These are phyloP conservation scores for Trametes gibbosa DNA, from an alignment of 768 basidiomycete genomes.

Conservation along the genomic window DNA sequence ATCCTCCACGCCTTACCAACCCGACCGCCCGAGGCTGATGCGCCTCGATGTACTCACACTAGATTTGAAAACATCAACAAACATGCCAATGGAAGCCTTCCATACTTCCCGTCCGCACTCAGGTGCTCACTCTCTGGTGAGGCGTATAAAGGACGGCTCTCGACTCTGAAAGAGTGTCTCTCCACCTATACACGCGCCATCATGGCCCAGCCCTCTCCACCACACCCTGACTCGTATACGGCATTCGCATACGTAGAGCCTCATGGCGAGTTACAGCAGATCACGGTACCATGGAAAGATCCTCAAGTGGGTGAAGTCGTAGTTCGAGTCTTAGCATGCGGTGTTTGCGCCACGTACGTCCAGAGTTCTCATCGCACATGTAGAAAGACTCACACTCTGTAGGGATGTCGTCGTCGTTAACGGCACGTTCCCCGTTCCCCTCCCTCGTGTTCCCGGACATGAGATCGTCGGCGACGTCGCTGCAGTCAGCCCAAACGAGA, in stretches of 20 bases:
- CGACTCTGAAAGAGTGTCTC: neutral
- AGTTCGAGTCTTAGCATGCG: constrained; percentile 28
- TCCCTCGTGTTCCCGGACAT: constrained; percentile 26
- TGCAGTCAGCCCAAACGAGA: constrained; percentile 19
- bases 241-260: constrained; percentile 22
- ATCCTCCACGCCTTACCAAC: too few species aligned
- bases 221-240: constrained; percentile 19
- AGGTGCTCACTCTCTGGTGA: too few species aligned
- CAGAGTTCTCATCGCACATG: neutral
- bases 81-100: too few species aligned
- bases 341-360: constrained; percentile 27
- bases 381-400: neutral
- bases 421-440: neutral
- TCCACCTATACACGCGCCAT: neutral
- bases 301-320: constrained; percentile 22
- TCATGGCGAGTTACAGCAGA: constrained; percentile 17
- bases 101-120: too few species aligned
- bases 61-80: too few species aligned
- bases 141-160: too few species aligned
- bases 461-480: constrained; percentile 28
- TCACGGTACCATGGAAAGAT: constrained; percentile 23
- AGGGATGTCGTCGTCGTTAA: neutral
- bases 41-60: too few species aligned
- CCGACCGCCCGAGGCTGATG: too few species aligned
- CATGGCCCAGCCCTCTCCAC: neutral